phyloP scores from a whole-genome alignment of 139 green algal genomes.

The Asterochloris erici region DNA sequence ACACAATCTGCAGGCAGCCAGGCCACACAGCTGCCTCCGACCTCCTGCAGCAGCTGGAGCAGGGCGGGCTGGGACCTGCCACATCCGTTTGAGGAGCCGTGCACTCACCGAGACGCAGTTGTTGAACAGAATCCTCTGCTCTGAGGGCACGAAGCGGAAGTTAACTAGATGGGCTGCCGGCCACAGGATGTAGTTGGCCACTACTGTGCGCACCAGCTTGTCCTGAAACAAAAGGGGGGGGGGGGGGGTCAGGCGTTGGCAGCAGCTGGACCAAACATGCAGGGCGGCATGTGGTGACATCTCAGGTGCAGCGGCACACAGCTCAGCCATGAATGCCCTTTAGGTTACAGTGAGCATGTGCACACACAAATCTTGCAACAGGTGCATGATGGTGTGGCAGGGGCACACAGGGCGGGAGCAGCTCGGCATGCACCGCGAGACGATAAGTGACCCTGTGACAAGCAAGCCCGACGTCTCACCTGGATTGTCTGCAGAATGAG shows the following conservation, averaged over 20 bases:
- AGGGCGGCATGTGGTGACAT: background rate
- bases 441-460: background rate
- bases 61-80: background rate
- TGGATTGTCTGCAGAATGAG: conserved; percentile 44
- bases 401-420: no score
- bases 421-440: background rate
- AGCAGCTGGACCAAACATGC: background rate
- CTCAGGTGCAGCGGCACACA: background rate
- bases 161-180: conserved; percentile 76
- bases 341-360: no score
- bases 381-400: no score
- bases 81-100: background rate
- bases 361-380: no score
- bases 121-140: conserved; percentile 82
- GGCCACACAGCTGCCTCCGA: background rate
- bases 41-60: background rate
- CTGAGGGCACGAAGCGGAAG: conserved; percentile 69
- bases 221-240: conserved; percentile 14
- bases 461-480: background rate
- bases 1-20: conserved; percentile 10
- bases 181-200: conserved; percentile 72
- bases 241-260: background rate
- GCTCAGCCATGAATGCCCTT: background rate
- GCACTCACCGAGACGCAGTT: conserved; percentile 47
- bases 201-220: conserved; percentile 53